A percentile compares a stretch with the other conserved stretches of the same genome.
Evolutionary conservation across 225 moss, liverwort and hornwort species (phyloP).

Genomic region (Anthoceros angustus): DNA sequence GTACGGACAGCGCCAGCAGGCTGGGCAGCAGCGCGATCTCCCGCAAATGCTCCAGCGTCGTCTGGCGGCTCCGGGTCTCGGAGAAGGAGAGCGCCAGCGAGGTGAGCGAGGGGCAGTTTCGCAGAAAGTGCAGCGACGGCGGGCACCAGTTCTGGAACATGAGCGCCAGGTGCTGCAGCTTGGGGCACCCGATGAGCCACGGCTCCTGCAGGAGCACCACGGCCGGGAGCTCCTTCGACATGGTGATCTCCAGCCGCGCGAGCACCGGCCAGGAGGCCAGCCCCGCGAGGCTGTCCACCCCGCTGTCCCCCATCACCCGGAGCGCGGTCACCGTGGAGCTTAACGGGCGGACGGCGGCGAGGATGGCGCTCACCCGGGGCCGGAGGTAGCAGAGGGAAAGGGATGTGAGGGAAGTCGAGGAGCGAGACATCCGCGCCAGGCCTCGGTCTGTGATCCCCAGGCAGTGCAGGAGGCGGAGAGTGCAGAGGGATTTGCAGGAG

Average conservation of each 20-base stretch:
- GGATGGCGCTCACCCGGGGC: constrained; percentile 12
- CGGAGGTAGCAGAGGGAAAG: constrained; percentile 20
- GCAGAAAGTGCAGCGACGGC: constrained; percentile 16
- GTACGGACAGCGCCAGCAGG: constrained; percentile 16
- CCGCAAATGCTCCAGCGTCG: constrained; percentile 9
- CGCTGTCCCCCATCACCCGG: constrained; percentile 16
- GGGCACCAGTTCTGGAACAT: constrained; percentile 18
- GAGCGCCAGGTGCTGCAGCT: constrained; percentile 20
- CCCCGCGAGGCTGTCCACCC: constrained; percentile 15
- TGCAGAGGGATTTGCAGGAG: constrained; percentile 14
- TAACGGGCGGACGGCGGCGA: constrained; percentile 17
- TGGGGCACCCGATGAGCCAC: constrained; percentile 21
- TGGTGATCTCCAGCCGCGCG: constrained; percentile 18
- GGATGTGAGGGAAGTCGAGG: constrained; percentile 10
- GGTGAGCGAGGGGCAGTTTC: constrained; percentile 9
- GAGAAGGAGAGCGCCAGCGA: constrained; percentile 21
- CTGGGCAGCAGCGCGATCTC: constrained; percentile 13
- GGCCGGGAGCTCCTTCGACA: constrained; percentile 8
- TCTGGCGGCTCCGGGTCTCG: constrained; percentile 6
- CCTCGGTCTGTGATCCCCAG: constrained; percentile 16
- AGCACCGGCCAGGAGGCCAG: constrained; percentile 18
- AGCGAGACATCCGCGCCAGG: constrained; percentile 7
- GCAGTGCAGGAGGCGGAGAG: constrained; percentile 24
- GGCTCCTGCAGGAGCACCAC: constrained; percentile 14
- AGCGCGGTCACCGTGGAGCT: constrained; percentile 13